Evolutionary conservation across 805 yeast species (phyloP).

Genomic region (Yamadazyma nakazawae): DNA sequence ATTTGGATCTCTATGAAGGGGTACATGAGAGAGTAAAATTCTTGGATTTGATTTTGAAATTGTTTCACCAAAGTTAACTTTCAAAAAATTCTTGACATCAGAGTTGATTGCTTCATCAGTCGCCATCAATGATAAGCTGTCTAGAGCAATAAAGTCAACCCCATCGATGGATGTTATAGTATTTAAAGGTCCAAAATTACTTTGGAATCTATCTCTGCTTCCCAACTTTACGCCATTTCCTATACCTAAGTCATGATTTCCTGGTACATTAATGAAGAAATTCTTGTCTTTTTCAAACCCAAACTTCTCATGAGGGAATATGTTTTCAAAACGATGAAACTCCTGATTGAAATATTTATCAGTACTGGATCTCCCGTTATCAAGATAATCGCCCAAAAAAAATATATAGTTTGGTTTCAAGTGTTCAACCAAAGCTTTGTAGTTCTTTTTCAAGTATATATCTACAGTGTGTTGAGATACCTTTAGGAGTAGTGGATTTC

Average conservation of each 20-base stretch:
- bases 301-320: slow-evolving; percentile 23
- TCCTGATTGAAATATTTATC: slow-evolving; percentile 30
- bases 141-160: slow-evolving; percentile 49
- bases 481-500: slow-evolving; percentile 26
- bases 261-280: slow-evolving; percentile 52
- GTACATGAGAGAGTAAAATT: slow-evolving; percentile 81
- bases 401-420: slow-evolving; percentile 36
- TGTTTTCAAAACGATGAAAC: slow-evolving; percentile 28
- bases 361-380: slow-evolving; percentile 36
- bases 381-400: slow-evolving; percentile 42
- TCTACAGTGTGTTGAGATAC: slow-evolving; percentile 43
- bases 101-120: slow-evolving; percentile 35
- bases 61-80: slow-evolving; percentile 17
- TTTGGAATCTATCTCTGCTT: slow-evolving; percentile 27
- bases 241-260: slow-evolving; percentile 96
- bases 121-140: slow-evolving; percentile 77
- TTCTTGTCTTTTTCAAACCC: slow-evolving; percentile 20
- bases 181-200: slow-evolving; percentile 34
- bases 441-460: slow-evolving; percentile 35
- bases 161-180: slow-evolving; percentile 20
- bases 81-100: slow-evolving; percentile 56
- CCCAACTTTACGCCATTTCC: slow-evolving; percentile 59
- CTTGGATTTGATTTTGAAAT: slow-evolving; percentile 43
- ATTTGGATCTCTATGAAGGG: slow-evolving; percentile 67
- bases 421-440: slow-evolving; percentile 27